Percentiles rank a stretch among this genome's conserved stretches.
phyloP scores from a whole-genome alignment of 2,329 filamentous ascomycete species.

The Aspergillus sp. region DNA sequence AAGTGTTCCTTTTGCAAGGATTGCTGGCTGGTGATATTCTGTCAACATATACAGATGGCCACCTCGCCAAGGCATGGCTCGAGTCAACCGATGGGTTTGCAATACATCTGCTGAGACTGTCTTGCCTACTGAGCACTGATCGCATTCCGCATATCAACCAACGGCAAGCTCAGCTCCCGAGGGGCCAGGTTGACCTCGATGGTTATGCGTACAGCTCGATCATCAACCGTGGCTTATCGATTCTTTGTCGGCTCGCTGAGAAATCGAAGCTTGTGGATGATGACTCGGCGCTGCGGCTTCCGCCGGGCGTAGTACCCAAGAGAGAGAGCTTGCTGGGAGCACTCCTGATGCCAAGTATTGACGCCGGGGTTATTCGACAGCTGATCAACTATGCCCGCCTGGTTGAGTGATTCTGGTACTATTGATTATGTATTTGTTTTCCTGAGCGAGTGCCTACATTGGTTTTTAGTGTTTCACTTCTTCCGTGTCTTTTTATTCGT shows the following conservation, averaged over 20 bases:
- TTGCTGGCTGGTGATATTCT: slow-evolving; percentile 84
- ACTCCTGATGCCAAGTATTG: slow-evolving; percentile 56
- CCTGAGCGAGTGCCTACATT: slow-evolving; percentile 8
- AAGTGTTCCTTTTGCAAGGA: slow-evolving; percentile 85
- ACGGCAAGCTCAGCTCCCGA: slow-evolving; percentile 23
- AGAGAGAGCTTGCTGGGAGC: slow-evolving; percentile 59
- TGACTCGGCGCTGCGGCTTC: slow-evolving; percentile 42
- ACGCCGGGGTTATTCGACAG: slow-evolving; percentile 55
- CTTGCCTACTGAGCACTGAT: slow-evolving; percentile 60
- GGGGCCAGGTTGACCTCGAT: slow-evolving; percentile 32
- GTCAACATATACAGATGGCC: slow-evolving; percentile 63
- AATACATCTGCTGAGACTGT: slow-evolving; percentile 65
- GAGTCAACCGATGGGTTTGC: slow-evolving; percentile 76
- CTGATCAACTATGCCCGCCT: slow-evolving; percentile 55
- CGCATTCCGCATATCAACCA: slow-evolving; percentile 36
- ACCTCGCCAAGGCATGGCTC: slow-evolving; percentile 70
- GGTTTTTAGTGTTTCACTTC: slow-evolving; percentile 10
- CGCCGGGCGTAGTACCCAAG: slow-evolving; percentile 54
- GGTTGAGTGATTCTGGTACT: slow-evolving; percentile 30
- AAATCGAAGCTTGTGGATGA: slow-evolving; percentile 51
- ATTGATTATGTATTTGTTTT: slow-evolving; percentile 6
- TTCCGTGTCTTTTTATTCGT: slow-evolving; percentile 14
- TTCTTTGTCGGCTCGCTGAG: slow-evolving; percentile 60
- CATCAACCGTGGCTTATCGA: slow-evolving; percentile 56
- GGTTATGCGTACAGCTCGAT: slow-evolving; percentile 43